These are phyloP conservation scores for Calonectria honghensis DNA, from an alignment of 2,329 filamentous ascomycete species.

Conservation along the genomic window DNA sequence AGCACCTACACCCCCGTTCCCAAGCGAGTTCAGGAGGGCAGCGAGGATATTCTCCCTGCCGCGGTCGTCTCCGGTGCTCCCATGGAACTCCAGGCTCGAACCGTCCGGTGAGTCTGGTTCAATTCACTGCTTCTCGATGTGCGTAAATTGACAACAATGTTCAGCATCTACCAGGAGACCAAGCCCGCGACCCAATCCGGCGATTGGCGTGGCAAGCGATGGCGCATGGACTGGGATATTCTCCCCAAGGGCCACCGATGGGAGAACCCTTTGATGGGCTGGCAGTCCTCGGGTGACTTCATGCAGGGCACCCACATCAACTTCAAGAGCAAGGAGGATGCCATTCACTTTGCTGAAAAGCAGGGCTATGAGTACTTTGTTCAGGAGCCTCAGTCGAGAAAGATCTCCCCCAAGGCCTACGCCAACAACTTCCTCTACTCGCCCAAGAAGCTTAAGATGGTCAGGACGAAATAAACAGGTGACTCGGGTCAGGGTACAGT, in stretches of 20 bases:
- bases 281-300: conserved; percentile 95
- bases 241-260: conserved; percentile 94
- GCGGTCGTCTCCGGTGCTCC: conserved; percentile 94
- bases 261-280: conserved; percentile 99
- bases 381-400: conserved; percentile 94
- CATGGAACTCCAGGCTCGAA: conserved; percentile 93
- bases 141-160: conserved; percentile 37
- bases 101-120: conserved; percentile 83
- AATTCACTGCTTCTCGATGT: background rate
- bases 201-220: conserved; percentile 86
- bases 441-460: conserved; percentile 89
- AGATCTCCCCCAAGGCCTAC: conserved; percentile 91
- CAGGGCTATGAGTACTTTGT: conserved; percentile 99
- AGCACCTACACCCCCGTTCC: conserved; percentile 95
- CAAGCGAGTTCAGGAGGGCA: conserved; percentile 91
- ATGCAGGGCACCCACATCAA: conserved; percentile 96
- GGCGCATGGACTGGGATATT: conserved; percentile 99
- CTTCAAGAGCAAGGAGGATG: conserved; percentile 96
- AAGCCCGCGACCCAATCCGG: conserved; percentile 99
- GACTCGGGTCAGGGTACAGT: conserved; percentile 28
- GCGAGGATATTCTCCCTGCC: conserved; percentile 87
- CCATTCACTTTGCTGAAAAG: conserved; percentile 96
- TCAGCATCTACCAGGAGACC: conserved; percentile 90
- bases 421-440: conserved; percentile 96
- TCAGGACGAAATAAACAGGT: conserved; percentile 82